Percentiles rank a stretch among this genome's conserved stretches.
phyloP scores from a whole-genome alignment of 2,329 filamentous ascomycete species.

The Trichoderma guizhouense region DNA sequence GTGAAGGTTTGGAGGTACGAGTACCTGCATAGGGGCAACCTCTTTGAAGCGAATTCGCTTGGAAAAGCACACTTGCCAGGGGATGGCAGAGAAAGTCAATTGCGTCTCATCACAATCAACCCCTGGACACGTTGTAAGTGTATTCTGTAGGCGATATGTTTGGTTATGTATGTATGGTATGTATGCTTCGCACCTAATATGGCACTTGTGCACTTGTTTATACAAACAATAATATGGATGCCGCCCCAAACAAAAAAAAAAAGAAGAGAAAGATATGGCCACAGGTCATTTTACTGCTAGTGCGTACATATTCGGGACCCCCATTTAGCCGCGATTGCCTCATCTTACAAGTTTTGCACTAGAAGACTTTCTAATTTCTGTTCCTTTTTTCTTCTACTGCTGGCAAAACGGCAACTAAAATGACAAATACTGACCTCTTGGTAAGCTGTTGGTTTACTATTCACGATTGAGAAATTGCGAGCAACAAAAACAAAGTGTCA shows the following conservation, averaged over 20 bases:
- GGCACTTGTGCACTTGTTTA: not conserved
- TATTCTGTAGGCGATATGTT: no score
- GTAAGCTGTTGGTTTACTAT: not conserved
- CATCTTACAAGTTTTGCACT: conserved; percentile 1
- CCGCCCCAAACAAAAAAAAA: not conserved
- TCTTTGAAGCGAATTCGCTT: not conserved
- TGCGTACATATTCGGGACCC: not conserved
- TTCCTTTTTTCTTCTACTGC: not conserved
- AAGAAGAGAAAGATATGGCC: not conserved
- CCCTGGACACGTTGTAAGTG: not conserved
- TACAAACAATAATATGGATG: not conserved
- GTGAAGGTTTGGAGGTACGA: conserved; percentile 1
- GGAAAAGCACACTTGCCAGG: not conserved
- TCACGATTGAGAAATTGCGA: not conserved
- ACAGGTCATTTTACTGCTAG: not conserved
- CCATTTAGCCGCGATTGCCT: conserved; percentile 4
- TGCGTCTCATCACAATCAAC: not conserved
- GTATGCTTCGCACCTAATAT: not conserved
- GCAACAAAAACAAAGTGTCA: not conserved
- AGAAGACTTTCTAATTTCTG: not conserved
- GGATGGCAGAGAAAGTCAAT: not conserved
- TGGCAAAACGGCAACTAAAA: not conserved
- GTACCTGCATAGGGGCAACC: conserved; percentile 12
- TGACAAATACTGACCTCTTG: not conserved
- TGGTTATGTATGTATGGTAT: not conserved